Conservation (phyloP, 1,284 basidiomycete species). For the Lentinus polychrous region DNA sequence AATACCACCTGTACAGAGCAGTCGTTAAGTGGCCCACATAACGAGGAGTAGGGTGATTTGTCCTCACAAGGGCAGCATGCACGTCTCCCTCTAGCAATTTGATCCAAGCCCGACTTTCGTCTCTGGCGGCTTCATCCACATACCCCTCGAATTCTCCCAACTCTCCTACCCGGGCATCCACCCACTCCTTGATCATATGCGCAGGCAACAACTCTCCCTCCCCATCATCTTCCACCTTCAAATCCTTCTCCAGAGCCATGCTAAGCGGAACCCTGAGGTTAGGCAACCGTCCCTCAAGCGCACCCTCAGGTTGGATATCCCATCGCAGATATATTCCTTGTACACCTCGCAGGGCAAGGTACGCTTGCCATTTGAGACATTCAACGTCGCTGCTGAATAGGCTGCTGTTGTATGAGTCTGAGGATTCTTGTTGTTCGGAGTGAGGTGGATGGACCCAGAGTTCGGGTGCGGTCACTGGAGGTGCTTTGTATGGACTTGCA, state of each 20-base stretch:
- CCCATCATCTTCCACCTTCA: slow-evolving; percentile 24
- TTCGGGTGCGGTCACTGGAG: slow-evolving; percentile 37
- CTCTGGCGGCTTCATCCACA: slow-evolving; percentile 44
- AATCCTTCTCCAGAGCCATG: slow-evolving; percentile 2
- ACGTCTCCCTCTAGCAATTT: slow-evolving; percentile 66
- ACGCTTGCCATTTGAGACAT: slow-evolving; percentile 81
- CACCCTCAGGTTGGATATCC: slow-evolving; percentile 62
- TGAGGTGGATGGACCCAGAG: slow-evolving; percentile 60
- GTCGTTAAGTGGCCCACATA: too few relatives aligned
- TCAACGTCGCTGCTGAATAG: slow-evolving; percentile 69
- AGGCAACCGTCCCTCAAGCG: slow-evolving; percentile 58
- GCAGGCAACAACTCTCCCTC: slow-evolving; percentile 53
- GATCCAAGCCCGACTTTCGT: slow-evolving; percentile 77
- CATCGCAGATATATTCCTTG: slow-evolving; percentile 47
- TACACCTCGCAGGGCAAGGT: slow-evolving; percentile 63
- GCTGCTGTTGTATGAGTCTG: slow-evolving; percentile 13
- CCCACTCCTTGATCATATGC: slow-evolving; percentile 65
- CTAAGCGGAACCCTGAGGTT: slow-evolving; percentile 44
- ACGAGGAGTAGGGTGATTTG: too few relatives aligned
- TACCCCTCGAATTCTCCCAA: slow-evolving; percentile 58
- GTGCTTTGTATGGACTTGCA: slow-evolving; percentile 37
- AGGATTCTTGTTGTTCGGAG: neutral
- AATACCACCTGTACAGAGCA: slow-evolving; percentile 35
- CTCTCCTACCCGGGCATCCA: slow-evolving; percentile 40
- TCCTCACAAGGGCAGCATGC: slow-evolving; percentile 67